Conservation (phyloP, 108 stramenopile genomes). For the Cafeteria roenbergensis region DNA sequence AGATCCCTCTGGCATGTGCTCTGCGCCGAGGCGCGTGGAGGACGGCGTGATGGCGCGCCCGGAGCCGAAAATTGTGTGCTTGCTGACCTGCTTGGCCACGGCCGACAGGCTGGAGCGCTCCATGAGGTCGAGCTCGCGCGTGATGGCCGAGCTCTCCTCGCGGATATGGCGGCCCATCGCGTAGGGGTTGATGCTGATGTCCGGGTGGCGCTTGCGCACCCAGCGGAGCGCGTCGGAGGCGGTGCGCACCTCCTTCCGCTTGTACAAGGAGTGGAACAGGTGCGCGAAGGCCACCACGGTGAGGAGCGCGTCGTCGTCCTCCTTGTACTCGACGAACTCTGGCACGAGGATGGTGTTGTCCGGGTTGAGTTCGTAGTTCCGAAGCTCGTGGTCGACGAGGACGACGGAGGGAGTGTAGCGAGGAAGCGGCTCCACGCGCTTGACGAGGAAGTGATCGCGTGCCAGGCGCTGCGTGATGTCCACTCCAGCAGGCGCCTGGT, state of each 20-base stretch:
- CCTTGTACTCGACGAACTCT: neutral
- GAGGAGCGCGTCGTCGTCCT: constrained; percentile 1
- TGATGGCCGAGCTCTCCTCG: no score
- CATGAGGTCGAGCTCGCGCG: no score
- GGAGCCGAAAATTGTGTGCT: no score
- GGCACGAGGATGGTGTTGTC: neutral
- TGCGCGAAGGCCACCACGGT: neutral
- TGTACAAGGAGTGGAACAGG: neutral
- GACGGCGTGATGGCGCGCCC: no score
- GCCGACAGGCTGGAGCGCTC: no score
- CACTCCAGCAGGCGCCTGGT: neutral
- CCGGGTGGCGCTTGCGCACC: neutral
- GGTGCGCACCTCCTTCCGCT: neutral
- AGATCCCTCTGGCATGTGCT: no score
- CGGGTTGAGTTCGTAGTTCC: neutral
- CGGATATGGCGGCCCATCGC: neutral
- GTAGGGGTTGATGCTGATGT: neutral
- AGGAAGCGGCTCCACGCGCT: neutral
- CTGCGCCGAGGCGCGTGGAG: no score
- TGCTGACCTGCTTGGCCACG: no score
- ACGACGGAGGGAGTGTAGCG: neutral
- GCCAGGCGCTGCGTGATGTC: neutral
- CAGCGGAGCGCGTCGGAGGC: neutral
- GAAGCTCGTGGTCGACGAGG: neutral
- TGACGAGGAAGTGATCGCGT: neutral